Evolutionary conservation across 148 eudicot species (phyloP).

Genomic region (Rhododendron williamsianum): DNA sequence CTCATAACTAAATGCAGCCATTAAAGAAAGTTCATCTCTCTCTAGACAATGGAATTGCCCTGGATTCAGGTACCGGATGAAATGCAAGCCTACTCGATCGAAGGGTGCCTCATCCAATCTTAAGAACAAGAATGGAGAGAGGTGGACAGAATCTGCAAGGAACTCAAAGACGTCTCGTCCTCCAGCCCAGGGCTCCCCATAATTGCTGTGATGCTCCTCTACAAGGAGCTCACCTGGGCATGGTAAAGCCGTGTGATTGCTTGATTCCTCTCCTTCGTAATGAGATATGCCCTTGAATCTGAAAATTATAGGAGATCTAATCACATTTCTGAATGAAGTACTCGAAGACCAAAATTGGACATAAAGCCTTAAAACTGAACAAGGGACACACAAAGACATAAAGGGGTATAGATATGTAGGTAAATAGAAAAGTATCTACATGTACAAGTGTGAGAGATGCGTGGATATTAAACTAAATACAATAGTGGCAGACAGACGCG

Average conservation of each 20-base stretch:
- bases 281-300: constrained; percentile 94
- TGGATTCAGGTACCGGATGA: constrained; percentile 73
- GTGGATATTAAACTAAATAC: not conserved
- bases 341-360: not conserved
- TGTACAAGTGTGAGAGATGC: not conserved
- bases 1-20: constrained; percentile 90
- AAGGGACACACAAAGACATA: not conserved
- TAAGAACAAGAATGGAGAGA: constrained; percentile 67
- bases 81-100: constrained; percentile 92
- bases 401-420: not conserved
- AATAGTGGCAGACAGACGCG: not conserved
- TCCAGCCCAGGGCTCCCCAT: constrained; percentile 99
- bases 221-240: constrained; percentile 94
- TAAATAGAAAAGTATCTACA: not conserved
- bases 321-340: constrained; percentile 3
- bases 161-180: constrained; percentile 91
- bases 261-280: constrained; percentile 66
- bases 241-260: constrained; percentile 79
- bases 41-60: constrained; percentile 76
- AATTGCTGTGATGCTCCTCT: constrained; percentile 94
- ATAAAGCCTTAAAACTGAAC: not conserved
- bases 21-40: constrained; percentile 87
- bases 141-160: constrained; percentile 63
- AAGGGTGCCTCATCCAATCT: constrained; percentile 96
- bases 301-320: constrained; percentile 11